Conservation (phyloP, 2,329 filamentous ascomycete species). For the Beauveria australis region DNA sequence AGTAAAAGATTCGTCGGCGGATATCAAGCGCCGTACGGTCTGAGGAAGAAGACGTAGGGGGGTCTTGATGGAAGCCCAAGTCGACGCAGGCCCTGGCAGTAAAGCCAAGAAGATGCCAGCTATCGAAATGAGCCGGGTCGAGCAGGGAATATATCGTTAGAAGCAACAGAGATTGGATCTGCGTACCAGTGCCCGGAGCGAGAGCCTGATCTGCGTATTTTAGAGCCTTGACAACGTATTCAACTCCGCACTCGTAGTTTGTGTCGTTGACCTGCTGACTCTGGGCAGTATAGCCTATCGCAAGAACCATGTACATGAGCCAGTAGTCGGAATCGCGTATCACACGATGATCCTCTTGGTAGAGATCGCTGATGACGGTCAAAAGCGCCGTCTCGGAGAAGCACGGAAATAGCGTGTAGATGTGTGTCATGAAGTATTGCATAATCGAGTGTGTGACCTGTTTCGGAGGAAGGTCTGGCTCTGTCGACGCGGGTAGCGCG, state of each 20-base stretch:
- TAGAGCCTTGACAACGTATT: constrained; percentile 57
- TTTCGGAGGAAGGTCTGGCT: constrained; percentile 60
- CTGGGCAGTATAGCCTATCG: constrained; percentile 67
- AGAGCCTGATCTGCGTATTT: constrained; percentile 74
- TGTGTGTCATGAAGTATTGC: constrained; percentile 76
- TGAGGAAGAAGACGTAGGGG: constrained; percentile 59
- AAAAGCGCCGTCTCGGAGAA: constrained; percentile 75
- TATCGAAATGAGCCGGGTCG: constrained; percentile 85
- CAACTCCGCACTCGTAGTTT: constrained; percentile 49
- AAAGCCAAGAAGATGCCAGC: constrained; percentile 88
- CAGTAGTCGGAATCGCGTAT: constrained; percentile 68
- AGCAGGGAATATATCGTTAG: constrained; percentile 85
- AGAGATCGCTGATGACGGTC: constrained; percentile 72
- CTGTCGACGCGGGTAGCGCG: constrained; percentile 53
- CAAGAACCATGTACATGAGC: constrained; percentile 82
- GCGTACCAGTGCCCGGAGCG: constrained; percentile 72
- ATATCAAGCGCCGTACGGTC: constrained; percentile 66
- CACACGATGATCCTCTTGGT: constrained; percentile 57
- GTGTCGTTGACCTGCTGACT: constrained; percentile 62
- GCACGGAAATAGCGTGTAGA: constrained; percentile 73
- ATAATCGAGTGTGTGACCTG: constrained; percentile 61
- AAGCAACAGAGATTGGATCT: constrained; percentile 80
- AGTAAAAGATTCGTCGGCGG: constrained; percentile 79
- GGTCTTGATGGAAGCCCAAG: constrained; percentile 87
- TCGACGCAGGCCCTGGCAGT: constrained; percentile 83